Conservation (phyloP, 2,329 filamentous ascomycete species). For the Penicillium fuscoglaucum region DNA sequence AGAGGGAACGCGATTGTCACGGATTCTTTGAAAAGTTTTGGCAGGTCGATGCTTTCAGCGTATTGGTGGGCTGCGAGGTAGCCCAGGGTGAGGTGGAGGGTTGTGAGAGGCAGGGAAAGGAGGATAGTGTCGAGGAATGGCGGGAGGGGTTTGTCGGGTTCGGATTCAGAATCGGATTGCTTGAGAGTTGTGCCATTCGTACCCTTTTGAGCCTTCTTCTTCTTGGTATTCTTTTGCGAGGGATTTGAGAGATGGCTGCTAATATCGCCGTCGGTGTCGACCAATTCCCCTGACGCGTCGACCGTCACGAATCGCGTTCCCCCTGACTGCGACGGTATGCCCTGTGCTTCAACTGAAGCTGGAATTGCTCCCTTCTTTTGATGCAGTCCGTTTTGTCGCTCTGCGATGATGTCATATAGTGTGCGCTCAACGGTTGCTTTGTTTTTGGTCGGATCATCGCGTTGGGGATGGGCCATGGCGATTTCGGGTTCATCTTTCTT, state of each 20-base stretch:
- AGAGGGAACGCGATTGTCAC: conserved; percentile 43
- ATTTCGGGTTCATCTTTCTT: conserved; percentile 17
- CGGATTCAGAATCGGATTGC: conserved; percentile 13
- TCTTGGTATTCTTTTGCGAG: conserved; percentile 2
- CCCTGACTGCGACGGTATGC: conserved; percentile 11
- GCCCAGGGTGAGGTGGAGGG: conserved; percentile 47
- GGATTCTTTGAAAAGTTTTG: conserved; percentile 38
- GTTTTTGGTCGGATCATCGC: conserved; percentile 31
- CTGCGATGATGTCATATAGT: conserved; percentile 48
- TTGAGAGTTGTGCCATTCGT: background rate
- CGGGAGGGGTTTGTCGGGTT: conserved; percentile 29
- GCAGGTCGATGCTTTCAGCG: conserved; percentile 39
- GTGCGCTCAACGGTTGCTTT: conserved; percentile 36
- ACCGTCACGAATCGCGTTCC: conserved; percentile 39
- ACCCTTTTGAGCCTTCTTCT: background rate
- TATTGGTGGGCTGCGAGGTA: conserved; percentile 51
- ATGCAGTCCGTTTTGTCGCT: conserved; percentile 40
- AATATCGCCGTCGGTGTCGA: conserved; percentile 20
- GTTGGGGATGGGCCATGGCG: conserved; percentile 22
- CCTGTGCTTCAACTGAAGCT: conserved; percentile 4
- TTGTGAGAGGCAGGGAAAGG: conserved; percentile 44
- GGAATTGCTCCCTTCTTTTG: background rate
- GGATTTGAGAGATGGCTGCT: conserved; percentile 12
- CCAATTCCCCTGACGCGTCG: conserved; percentile 28
- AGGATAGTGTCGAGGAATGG: conserved; percentile 48